These are phyloP conservation scores for Solanum ahanhuiri DNA, from an alignment of 257 asterid genomes.

Conservation along the genomic window DNA sequence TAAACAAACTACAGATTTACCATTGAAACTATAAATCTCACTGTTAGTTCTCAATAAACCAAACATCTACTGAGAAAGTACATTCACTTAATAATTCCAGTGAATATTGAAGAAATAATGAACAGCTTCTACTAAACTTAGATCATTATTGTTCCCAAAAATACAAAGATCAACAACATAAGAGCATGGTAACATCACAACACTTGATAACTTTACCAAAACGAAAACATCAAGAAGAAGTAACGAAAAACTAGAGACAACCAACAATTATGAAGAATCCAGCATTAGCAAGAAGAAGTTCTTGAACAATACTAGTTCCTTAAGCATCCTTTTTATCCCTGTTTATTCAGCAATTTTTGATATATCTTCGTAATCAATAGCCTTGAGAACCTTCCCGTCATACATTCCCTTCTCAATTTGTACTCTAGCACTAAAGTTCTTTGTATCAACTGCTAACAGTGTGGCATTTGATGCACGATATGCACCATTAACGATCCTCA, in stretches of 20 bases:
- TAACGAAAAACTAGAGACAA: not conserved
- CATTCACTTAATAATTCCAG: not conserved
- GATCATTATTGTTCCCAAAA: not conserved
- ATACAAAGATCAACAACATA: not conserved
- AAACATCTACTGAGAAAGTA: not conserved
- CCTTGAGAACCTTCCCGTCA: conserved; percentile 75
- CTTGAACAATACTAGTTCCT: not conserved
- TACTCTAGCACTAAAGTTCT: conserved; percentile 62
- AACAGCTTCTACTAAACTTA: not conserved
- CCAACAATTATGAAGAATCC: not conserved
- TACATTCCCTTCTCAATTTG: conserved; percentile 88
- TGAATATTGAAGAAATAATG: not conserved
- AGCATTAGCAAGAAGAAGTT: not conserved
- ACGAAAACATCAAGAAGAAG: not conserved
- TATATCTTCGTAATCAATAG: conserved; percentile 82
- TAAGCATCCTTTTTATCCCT: not conserved
- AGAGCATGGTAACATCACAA: not conserved
- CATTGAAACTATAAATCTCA: not conserved
- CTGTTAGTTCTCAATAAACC: not conserved
- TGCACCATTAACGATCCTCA: conserved; percentile 82
- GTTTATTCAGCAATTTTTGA: conserved; percentile 44
- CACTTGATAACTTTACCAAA: not conserved
- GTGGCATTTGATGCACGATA: conserved; percentile 74
- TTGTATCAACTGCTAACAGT: conserved; percentile 52
- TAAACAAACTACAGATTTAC: not conserved